Evolutionary conservation across 2,329 filamentous ascomycete species (phyloP).

Genomic region (Berkeleyomyces basicola): DNA sequence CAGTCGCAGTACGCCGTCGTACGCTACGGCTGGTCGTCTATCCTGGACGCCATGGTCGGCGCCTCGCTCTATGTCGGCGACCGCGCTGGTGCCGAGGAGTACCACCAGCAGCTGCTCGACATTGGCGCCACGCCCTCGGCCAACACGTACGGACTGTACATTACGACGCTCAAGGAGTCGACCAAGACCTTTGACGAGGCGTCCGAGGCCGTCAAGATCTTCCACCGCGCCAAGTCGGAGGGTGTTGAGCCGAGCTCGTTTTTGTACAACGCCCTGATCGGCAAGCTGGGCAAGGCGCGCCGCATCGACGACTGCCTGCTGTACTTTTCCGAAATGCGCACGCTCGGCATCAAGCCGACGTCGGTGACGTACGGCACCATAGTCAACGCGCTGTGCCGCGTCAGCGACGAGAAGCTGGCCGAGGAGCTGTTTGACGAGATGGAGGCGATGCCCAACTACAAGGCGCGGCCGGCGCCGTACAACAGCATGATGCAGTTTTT

Average conservation of each 20-base stretch:
- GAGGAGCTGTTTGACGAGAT: slow-evolving; percentile 98
- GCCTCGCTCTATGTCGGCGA: slow-evolving; percentile 74
- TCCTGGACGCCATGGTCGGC: slow-evolving; percentile 90
- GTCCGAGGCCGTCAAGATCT: slow-evolving; percentile 92
- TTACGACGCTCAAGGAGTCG: slow-evolving; percentile 95
- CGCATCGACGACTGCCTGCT: slow-evolving; percentile 96
- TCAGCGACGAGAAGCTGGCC: slow-evolving; percentile 93
- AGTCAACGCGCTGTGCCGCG: slow-evolving; percentile 91
- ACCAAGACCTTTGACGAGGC: slow-evolving; percentile 97
- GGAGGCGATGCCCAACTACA: slow-evolving; percentile 98
- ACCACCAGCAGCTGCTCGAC: slow-evolving; percentile 77
- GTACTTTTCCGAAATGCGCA: slow-evolving; percentile 96
- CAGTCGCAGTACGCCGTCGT: slow-evolving; percentile 72
- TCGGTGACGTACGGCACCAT: slow-evolving; percentile 97
- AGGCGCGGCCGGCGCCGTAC: slow-evolving; percentile 89
- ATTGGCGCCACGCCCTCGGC: slow-evolving; percentile 87
- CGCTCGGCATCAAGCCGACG: slow-evolving; percentile 79
- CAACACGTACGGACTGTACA: slow-evolving; percentile 96
- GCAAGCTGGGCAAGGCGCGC: slow-evolving; percentile 92
- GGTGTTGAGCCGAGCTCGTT: slow-evolving; percentile 94
- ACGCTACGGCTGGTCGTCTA: slow-evolving; percentile 89
- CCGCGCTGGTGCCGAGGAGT: slow-evolving; percentile 65
- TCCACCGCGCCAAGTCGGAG: slow-evolving; percentile 81
- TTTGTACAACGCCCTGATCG: slow-evolving; percentile 94
- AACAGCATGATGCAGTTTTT: slow-evolving; percentile 99